Evolutionary conservation across 345 rosid species (phyloP).

Genomic region (Melaleuca alternifolia): DNA sequence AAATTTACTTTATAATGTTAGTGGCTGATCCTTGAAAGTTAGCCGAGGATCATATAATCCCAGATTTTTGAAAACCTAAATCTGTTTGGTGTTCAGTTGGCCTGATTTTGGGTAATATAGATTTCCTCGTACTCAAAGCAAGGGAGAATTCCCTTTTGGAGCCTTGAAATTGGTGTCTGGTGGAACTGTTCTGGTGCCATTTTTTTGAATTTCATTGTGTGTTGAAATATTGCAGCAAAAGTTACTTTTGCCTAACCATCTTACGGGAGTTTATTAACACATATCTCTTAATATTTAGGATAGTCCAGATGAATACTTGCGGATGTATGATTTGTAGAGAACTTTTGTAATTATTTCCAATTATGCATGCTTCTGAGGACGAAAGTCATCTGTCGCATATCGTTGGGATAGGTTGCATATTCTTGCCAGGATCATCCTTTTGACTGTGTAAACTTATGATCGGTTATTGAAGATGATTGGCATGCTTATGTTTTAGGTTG

Average conservation of each 20-base stretch:
- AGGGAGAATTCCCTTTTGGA: neutral
- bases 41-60: neutral
- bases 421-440: neutral
- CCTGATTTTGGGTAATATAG: neutral
- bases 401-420: neutral
- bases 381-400: neutral
- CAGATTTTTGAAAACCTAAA: neutral
- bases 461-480: neutral
- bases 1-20: neutral
- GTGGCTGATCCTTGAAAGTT: neutral
- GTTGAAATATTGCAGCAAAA: neutral
- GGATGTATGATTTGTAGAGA: neutral
- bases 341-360: neutral
- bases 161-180: neutral
- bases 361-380: neutral
- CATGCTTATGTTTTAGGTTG: neutral
- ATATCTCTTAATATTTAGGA: neutral
- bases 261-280: neutral
- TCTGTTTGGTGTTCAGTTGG: neutral
- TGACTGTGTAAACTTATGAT: neutral
- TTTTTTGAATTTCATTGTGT: neutral
- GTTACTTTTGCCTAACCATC: neutral
- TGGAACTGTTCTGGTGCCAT: neutral
- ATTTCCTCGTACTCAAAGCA: neutral
- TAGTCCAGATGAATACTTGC: neutral